Conservation (phyloP, 495 filamentous ascomycete species). For the Geopyxis carbonaria region DNA sequence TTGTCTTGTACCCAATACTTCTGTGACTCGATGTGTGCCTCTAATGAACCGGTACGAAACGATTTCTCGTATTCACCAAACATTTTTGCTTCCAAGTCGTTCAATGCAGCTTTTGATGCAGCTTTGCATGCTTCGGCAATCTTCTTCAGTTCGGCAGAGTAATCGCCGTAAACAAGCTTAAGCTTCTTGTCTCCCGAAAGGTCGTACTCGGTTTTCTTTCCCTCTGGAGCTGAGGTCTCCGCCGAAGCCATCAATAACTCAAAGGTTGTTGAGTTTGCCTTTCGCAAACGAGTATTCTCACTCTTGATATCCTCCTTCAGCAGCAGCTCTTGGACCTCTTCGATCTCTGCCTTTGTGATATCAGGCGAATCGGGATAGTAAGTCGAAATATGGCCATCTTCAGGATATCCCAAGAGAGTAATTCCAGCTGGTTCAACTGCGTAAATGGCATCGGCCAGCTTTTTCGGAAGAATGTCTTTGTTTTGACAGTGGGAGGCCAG, state of each 20-base stretch:
- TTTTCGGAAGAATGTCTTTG: constrained; percentile 47
- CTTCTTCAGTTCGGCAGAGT: constrained; percentile 61
- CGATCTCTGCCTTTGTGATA: constrained; percentile 62
- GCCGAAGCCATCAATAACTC: constrained; percentile 75
- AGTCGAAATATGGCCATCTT: constrained; percentile 66
- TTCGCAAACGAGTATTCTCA: constrained; percentile 66
- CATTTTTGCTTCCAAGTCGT: constrained; percentile 76
- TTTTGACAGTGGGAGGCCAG: constrained; percentile 47
- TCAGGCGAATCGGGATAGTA: constrained; percentile 81
- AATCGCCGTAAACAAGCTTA: constrained; percentile 69
- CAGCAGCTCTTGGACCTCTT: constrained; percentile 15
- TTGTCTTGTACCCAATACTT: constrained; percentile 85
- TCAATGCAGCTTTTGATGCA: constrained; percentile 60
- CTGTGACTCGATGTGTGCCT: constrained; percentile 81
- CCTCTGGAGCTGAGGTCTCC: constrained; percentile 37
- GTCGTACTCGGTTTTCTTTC: constrained; percentile 39
- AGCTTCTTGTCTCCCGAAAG: constrained; percentile 25
- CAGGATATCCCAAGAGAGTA: constrained; percentile 75
- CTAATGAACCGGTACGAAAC: constrained; percentile 67
- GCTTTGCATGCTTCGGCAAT: constrained; percentile 53
- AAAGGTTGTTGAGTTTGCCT: constrained; percentile 42
- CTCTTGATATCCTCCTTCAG: constrained; percentile 29
- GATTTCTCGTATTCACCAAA: constrained; percentile 65
- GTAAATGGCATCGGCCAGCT: constrained; percentile 58
- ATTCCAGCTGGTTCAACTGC: constrained; percentile 44